Base-by-base conservation (phyloP, 129 eudicot species). In the Daucus carota region DNA sequence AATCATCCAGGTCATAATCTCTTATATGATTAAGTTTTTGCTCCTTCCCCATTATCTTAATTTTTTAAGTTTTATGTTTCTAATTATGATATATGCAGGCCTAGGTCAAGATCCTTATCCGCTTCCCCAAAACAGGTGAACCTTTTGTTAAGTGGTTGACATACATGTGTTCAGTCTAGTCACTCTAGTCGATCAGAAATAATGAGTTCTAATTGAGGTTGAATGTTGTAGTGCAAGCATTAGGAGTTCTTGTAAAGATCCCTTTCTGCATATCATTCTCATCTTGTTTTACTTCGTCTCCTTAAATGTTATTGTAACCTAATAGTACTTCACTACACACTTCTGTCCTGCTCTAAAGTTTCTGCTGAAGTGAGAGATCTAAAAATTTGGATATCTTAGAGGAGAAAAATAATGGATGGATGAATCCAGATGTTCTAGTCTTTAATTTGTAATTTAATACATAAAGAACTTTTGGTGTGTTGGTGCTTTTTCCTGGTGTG, bases 71-170 rank as follows among this genome's bases (percentile, higher is more conserved):
- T 8, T 14, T 29, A 26, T 3, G 2, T 63, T 63, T 26, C 4
- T 62, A 3, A 4, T 28, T 6, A 62, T 62, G 36, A 63, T 63
- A 63, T 15, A 31, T 75, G 85, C 80, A 81, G 88, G 76, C 67
- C 89, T 66, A 86, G 79, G 41, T 84, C 93, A 15, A 90, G 84
- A 77, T 86, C 93, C 4, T 66, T 79, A 83, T 89, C 96, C 4
- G 88, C 74, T 62, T 86, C 96, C 32, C 98, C 93, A 1, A 81
- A 73, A 69, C 87, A 75, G 96, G 96, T 92, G 83, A 77, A 75
- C 62, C 60, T 62, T 62, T 17, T 20, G 3, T 48, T 66, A 32
- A 15, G 66, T 48, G 13, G 29, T 70, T 70, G 15, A n/a, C 73
- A 54, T 16, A 22, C 33, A 50, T 12, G 8, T 2, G 60, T 34